These are phyloP conservation scores for Dichotomopilus funicola DNA, from an alignment of 2,329 filamentous ascomycete species.

Conservation along the genomic window DNA sequence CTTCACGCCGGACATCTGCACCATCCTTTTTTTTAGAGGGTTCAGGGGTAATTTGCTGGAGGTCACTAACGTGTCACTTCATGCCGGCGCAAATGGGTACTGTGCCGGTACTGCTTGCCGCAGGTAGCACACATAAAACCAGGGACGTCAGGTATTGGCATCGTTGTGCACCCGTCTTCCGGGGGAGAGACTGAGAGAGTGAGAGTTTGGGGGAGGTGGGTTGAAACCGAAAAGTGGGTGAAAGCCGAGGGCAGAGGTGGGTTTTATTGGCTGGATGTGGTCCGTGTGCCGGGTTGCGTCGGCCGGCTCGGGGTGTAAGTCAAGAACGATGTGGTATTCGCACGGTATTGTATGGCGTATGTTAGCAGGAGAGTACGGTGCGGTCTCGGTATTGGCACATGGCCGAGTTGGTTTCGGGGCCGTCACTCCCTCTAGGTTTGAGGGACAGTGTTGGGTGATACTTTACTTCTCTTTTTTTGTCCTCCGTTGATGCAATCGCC, in stretches of 20 bases:
- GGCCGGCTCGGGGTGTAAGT: background rate
- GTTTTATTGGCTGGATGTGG: background rate
- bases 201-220: background rate
- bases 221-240: background rate
- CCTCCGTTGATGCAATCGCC: too few relatives aligned
- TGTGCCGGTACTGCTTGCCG: conserved; percentile 6
- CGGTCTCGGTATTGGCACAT: background rate
- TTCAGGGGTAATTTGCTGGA: background rate
- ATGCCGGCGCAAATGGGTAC: conserved; percentile 8
- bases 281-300: background rate
- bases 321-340: background rate
- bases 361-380: background rate
- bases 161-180: background rate
- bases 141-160: background rate
- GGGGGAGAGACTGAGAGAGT: background rate
- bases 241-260: background rate
- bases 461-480: too few relatives aligned
- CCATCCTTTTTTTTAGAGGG: background rate
- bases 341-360: too few relatives aligned
- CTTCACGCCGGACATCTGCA: background rate
- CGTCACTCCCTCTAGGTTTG: too few relatives aligned
- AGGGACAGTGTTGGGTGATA: too few relatives aligned
- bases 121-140: conserved; percentile 1
- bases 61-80: conserved; percentile 8
- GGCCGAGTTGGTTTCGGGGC: background rate